Conservation (phyloP, 768 basidiomycete genomes). For the Hemileccinum impolitum region DNA sequence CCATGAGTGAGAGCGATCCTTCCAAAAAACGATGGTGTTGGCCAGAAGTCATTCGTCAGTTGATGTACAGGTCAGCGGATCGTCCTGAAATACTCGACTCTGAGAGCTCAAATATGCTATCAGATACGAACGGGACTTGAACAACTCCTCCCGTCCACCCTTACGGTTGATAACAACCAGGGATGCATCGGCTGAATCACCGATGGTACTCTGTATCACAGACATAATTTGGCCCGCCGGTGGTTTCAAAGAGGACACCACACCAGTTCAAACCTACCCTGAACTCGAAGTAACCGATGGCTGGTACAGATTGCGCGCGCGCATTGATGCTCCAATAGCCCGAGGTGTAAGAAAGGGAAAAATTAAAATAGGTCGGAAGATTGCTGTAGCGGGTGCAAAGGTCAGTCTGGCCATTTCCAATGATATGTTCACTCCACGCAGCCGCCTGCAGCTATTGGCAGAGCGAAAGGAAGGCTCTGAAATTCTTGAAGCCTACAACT, state of each 20-base stretch:
- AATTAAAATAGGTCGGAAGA: constrained; percentile 77
- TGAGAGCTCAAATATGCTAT: neutral
- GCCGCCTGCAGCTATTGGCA: constrained; percentile 51
- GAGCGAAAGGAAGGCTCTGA: constrained; percentile 77
- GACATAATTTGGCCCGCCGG: constrained; percentile 55
- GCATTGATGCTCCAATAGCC: constrained; percentile 67
- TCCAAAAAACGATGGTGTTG: constrained; percentile 71
- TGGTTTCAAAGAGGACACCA: constrained; percentile 36
- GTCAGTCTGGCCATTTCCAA: constrained; percentile 41
- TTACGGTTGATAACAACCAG: constrained; percentile 79
- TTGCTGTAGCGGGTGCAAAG: constrained; percentile 74
- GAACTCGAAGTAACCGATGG: constrained; percentile 94
- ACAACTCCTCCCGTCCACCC: constrained; percentile 73
- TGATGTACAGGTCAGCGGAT: constrained; percentile 71
- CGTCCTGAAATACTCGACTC: neutral
- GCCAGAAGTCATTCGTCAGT: constrained; percentile 75
- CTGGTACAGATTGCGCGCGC: constrained; percentile 86
- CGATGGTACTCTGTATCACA: constrained; percentile 85
- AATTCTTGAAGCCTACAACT: constrained; percentile 75
- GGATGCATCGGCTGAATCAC: constrained; percentile 73
- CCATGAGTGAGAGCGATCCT: constrained; percentile 48
- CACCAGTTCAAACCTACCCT: constrained; percentile 40
- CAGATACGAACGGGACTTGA: constrained; percentile 88
- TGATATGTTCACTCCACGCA: neutral
- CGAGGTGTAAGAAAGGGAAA: constrained; percentile 65